phyloP scores from a whole-genome alignment of 2,329 filamentous ascomycete genomes.

The Raffaelea albimanens region DNA sequence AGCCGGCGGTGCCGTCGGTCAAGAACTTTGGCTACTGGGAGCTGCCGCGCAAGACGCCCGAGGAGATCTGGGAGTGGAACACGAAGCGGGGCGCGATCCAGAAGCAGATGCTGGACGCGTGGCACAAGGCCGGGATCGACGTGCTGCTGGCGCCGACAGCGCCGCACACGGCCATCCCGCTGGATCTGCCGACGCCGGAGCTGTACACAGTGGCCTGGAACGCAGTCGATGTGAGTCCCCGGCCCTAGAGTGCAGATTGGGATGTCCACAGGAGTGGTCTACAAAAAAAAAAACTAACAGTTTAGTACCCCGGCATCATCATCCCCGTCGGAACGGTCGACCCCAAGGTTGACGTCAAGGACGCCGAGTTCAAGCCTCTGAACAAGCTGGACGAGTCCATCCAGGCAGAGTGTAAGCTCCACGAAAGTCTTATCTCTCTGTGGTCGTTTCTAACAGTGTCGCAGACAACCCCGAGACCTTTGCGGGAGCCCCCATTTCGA shows the following conservation, averaged over 20 bases:
- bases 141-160: conserved; percentile 9
- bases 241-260: too few relatives aligned
- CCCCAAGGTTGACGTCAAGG: conserved; percentile 2
- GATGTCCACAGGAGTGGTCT: too few relatives aligned
- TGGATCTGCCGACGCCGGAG: conserved; percentile 5
- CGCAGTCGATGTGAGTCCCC: conserved; percentile 10
- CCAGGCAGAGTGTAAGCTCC: conserved; percentile 7
- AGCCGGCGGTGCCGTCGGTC: conserved; percentile 11
- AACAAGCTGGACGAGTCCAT: conserved; percentile 10
- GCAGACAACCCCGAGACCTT: conserved; percentile 7
- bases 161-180: conserved; percentile 8
- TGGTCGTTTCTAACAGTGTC: neutral
- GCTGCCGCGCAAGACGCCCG: conserved; percentile 8
- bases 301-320: conserved; percentile 10
- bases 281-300: neutral
- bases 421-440: neutral
- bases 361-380: conserved; percentile 2
- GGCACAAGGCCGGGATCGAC: conserved; percentile 10
- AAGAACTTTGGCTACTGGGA: conserved; percentile 12
- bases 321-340: conserved; percentile 10
- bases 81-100: conserved; percentile 9
- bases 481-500: conserved; percentile 7
- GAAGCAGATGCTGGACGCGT: conserved; percentile 13
- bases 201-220: conserved; percentile 13
- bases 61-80: conserved; percentile 11